phyloP scores from a whole-genome alignment of 805 yeast genomes.

The Komagataella populi region DNA sequence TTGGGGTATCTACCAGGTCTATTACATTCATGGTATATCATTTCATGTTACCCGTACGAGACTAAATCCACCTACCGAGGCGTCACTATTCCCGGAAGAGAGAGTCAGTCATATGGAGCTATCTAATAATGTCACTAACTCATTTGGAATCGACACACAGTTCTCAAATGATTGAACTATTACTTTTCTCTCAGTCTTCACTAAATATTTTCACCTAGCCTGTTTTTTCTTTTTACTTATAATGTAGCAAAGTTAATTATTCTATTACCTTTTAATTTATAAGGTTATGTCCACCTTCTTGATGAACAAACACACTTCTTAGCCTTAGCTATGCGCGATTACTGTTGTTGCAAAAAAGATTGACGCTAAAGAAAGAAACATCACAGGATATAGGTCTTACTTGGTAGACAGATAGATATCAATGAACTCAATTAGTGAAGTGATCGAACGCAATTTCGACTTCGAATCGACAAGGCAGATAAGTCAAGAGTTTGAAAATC shows the following conservation, averaged over 20 bases:
- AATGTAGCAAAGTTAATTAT: neutral
- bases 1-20: conserved; percentile 71
- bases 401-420: neutral
- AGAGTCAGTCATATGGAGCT: conserved; percentile 18
- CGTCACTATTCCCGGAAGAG: conserved; percentile 22
- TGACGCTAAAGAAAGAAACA: too few relatives aligned
- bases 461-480: neutral
- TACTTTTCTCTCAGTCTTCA: neutral
- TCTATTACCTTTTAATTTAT: neutral
- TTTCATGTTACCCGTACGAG: conserved; percentile 53
- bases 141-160: neutral
- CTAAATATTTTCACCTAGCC: too few relatives aligned
- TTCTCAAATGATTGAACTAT: neutral
- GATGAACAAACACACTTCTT: neutral
- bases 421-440: neutral
- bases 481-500: too few relatives aligned
- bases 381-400: too few relatives aligned
- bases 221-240: neutral
- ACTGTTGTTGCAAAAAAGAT: neutral
- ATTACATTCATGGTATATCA: conserved; percentile 66
- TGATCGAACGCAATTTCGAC: neutral
- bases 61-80: conserved; percentile 13
- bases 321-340: neutral
- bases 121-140: conserved; percentile 5
- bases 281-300: neutral